phyloP scores from a whole-genome alignment of 2,329 filamentous ascomycete genomes.

The Gliomastix tumulicola region DNA sequence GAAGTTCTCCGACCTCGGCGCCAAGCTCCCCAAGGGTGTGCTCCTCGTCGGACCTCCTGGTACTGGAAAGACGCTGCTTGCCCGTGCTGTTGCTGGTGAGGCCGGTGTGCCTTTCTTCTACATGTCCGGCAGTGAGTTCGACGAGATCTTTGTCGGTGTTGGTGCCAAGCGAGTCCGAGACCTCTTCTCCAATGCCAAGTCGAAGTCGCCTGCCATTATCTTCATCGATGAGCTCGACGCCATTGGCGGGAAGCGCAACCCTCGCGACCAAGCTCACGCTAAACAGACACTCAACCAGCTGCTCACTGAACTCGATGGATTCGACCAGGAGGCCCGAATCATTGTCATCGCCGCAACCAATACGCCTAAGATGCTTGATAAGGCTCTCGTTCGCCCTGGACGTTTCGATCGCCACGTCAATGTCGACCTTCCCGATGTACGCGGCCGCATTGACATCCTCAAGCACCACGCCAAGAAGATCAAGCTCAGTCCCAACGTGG shows the following conservation, averaged over 20 bases:
- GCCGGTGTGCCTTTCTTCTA: slow-evolving; percentile 99
- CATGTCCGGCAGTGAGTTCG: slow-evolving; percentile 98
- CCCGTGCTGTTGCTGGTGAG: slow-evolving; percentile 91
- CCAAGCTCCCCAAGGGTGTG: slow-evolving; percentile 95
- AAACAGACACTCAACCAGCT: slow-evolving; percentile 98
- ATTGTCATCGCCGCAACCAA: slow-evolving; percentile 97
- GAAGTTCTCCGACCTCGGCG: slow-evolving; percentile 87
- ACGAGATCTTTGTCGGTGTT: slow-evolving; percentile 96
- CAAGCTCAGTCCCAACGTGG: slow-evolving; percentile 71
- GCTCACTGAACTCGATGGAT: slow-evolving; percentile 93
- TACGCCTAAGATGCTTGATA: slow-evolving; percentile 89
- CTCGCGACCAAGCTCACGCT: slow-evolving; percentile 86
- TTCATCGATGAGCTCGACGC: slow-evolving; percentile 95
- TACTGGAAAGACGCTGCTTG: slow-evolving; percentile 94
- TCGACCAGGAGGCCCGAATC: slow-evolving; percentile 88
- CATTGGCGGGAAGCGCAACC: slow-evolving; percentile 89
- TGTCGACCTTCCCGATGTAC: slow-evolving; percentile 85
- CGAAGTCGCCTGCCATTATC: slow-evolving; percentile 85
- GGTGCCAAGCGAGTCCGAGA: slow-evolving; percentile 94
- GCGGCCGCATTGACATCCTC: slow-evolving; percentile 85
- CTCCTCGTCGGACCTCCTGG: slow-evolving; percentile 91
- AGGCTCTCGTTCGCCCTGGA: slow-evolving; percentile 86
- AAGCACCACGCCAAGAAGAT: slow-evolving; percentile 93
- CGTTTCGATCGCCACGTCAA: slow-evolving; percentile 91
- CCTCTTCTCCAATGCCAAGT: slow-evolving; percentile 74